A percentile compares a stretch with the other conserved stretches of the same genome.
These are phyloP conservation scores for Neonectria faginata DNA, from an alignment of 2,329 filamentous ascomycete genomes.

Conservation along the genomic window DNA sequence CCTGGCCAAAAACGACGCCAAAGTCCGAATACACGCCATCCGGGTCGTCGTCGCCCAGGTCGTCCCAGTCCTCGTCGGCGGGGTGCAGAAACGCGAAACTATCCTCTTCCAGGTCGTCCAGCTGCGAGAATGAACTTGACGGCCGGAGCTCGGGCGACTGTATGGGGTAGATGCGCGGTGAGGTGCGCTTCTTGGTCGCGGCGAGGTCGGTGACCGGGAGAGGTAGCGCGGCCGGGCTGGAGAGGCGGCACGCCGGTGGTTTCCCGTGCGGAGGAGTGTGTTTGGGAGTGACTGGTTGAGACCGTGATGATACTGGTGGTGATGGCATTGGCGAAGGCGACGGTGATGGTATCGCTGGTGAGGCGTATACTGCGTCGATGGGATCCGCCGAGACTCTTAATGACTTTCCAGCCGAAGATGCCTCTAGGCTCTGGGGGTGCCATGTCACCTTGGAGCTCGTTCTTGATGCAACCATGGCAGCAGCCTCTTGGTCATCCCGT, in stretches of 20 bases:
- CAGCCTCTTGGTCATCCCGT: conserved; percentile 45
- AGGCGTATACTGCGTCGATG: conserved; percentile 18
- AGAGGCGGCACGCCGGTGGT: conserved; percentile 43
- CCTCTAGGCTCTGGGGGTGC: conserved; percentile 39
- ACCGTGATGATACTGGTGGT: conserved; percentile 19
- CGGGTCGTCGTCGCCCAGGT: conserved; percentile 56
- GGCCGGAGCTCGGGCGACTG: conserved; percentile 52
- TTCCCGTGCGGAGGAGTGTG: conserved; percentile 32
- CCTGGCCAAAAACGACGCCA: conserved; percentile 61
- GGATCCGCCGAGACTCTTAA: conserved; percentile 29
- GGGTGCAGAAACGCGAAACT: conserved; percentile 62
- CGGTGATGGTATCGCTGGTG: conserved; percentile 16
- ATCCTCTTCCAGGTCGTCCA: conserved; percentile 57
- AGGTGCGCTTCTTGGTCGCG: conserved; percentile 45
- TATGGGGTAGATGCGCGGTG: conserved; percentile 48
- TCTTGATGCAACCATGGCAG: conserved; percentile 37
- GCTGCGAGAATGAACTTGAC: conserved; percentile 31
- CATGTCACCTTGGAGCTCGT: conserved; percentile 37
- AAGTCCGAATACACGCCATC: conserved; percentile 69
- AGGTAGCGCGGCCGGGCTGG: conserved; percentile 46
- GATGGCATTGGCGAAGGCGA: conserved; percentile 20
- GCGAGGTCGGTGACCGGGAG: conserved; percentile 44
- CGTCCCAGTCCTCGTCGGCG: conserved; percentile 59
- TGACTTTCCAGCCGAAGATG: conserved; percentile 38
- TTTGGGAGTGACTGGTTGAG: conserved; percentile 25